Base-by-base conservation (phyloP, 2,329 filamentous ascomycete species). In the Pseudogymnoascus sp. region DNA sequence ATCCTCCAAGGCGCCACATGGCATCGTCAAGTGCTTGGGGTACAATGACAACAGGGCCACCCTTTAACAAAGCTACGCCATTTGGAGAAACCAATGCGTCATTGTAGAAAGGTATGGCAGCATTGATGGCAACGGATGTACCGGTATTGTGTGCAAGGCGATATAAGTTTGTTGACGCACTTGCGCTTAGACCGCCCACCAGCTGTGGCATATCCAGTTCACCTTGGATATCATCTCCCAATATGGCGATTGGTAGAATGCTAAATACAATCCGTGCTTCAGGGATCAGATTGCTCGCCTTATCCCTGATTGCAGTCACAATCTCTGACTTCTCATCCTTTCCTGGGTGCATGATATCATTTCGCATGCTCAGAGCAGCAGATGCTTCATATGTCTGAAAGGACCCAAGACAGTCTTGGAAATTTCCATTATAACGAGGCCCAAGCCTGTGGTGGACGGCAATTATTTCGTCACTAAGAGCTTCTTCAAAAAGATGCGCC, bases 341-440 rank as follows among this genome's bases (percentile, higher is more conserved):
- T 11, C 92, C 93, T 1, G 91, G 88, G 74, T 96, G 90, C 38
- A 96, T 82, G 61, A 92, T 85, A 72, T 99, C 95, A 70, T 97
- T 97, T 53, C 93, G 88, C 62, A 97, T 82, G 65, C 96, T 95
- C 40, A 99, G 79, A 62, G 90, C 87, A 7, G 95, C 93, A 1
- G 95, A 97, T 6, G 95, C 93, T 70, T 90, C 87, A 73, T 99
- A 99, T 0, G 96, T 99, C 72, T 97, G 92, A 71, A 99, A 96
- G 1, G 92, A 93, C 4, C 96, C 95, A 13, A 99, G 82, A 69
- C 91, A 95, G 72, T 99, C 95, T 76, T 99, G 95, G 69, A 96
- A 96, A 73, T 99, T 99, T 15, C 95, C 95, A 71, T 91, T 88
- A 70, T 99, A 99, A 59, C 91, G 86, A 23, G 92, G 89, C 0